Evolutionary conservation across 139 green algal species (phyloP).

Genomic region (Eudorina sp.): DNA sequence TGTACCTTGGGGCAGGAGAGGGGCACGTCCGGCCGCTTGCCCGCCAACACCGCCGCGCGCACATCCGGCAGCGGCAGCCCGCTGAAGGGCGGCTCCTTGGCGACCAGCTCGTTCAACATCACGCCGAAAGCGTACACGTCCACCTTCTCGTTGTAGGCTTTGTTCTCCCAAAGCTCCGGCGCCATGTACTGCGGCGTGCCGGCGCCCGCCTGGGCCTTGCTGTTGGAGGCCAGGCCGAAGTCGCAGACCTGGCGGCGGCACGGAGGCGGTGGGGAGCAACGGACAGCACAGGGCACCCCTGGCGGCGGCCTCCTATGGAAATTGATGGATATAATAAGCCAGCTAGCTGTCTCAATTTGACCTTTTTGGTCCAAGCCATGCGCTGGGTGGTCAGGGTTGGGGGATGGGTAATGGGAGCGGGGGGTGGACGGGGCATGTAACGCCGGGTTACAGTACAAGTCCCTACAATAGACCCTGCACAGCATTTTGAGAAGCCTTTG

Average conservation of each 20-base stretch:
- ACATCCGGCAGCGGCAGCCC: constrained; percentile 38
- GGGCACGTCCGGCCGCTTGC: constrained; percentile 60
- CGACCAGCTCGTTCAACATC: constrained; percentile 80
- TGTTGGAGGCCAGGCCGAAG: constrained; percentile 75
- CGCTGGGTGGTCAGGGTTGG: no score
- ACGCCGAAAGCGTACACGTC: constrained; percentile 89
- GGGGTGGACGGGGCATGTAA: no score
- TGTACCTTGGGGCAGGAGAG: constrained; percentile 59
- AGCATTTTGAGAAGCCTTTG: no score
- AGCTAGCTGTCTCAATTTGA: no score
- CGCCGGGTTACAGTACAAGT: no score
- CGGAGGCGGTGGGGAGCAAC: no score
- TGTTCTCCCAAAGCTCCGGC: constrained; percentile 75
- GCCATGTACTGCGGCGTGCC: constrained; percentile 84
- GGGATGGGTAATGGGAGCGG: no score
- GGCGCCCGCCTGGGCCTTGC: constrained; percentile 57
- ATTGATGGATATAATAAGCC: no score
- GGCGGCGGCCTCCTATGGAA: no score
- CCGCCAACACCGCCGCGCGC: constrained; percentile 54
- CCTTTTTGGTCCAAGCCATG: no score
- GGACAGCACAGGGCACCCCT: no score
- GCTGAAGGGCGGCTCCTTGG: constrained; percentile 42
- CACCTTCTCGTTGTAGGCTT: constrained; percentile 76
- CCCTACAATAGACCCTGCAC: no score
- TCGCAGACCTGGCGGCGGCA: constrained; percentile 68